Base-by-base conservation (phyloP, 768 basidiomycete species). In the Lentinula edodes region DNA sequence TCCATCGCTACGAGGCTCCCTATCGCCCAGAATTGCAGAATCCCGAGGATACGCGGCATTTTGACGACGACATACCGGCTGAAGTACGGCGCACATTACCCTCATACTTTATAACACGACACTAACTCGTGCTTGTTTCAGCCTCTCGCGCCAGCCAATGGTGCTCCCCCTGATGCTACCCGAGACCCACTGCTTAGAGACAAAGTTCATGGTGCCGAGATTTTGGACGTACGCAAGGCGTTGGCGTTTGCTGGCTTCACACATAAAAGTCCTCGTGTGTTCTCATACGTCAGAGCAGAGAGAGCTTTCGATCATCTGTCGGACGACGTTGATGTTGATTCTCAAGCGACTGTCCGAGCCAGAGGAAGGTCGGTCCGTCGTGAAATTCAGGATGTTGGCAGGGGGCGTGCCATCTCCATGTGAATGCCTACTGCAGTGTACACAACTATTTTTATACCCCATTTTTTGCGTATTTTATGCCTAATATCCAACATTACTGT, bases 21-120 rank as follows among this genome's bases (percentile, higher is more conserved):
- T 98, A 95, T 79, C 86, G 84, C 62, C 97, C 96, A 35, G 87
- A 94, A 64, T 83, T 99, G 62, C 77, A 71, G 35, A 78, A 85
- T 65, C 89, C 91, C 32, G 91, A 89, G 68, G 95, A 98, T 72
- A 98, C 96, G 15, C 82, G 86, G 63, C 95, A 99, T 74, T 98
- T 99, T 65, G 95, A 98, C 73, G 86, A 89, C 58, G 93, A 96
- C 73, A 98, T 97, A 68, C 92, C 92, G 20, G 78, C 90, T 41
- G 92, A 95, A 86, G 94, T 93, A 75, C 70, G 78, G 60, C n/a
- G 64, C 64, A 36, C 41, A 60, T 43, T 61, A 61, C 63, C 64
- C 54, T 64, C 65, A 28, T 28, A 64, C 62, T 66, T 46, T 68
- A 67, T 68, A 62, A 63, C 72, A 68, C 68, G 70, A 70, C 61